These are phyloP conservation scores for Metahyphopichia silvanorum DNA, from an alignment of 805 yeast genomes.

Conservation along the genomic window DNA sequence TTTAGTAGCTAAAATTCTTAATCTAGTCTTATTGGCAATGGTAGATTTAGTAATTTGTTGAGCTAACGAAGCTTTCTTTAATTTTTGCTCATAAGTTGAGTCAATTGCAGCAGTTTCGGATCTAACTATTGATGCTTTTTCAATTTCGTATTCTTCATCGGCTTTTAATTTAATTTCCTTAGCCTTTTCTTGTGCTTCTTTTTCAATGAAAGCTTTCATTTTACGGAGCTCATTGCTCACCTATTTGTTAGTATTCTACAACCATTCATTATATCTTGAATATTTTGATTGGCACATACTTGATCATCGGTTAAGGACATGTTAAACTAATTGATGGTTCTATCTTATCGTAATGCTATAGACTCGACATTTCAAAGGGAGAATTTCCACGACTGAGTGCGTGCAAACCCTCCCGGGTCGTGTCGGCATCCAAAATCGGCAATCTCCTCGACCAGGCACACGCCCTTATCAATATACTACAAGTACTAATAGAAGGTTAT, in stretches of 20 bases:
- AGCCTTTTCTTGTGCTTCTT: slow-evolving; percentile 99
- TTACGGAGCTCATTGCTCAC: slow-evolving; percentile 94
- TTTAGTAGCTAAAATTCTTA: slow-evolving; percentile 82
- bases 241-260: slow-evolving; percentile 33
- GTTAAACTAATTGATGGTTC: slow-evolving; percentile 3
- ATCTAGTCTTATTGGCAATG: slow-evolving; percentile 91
- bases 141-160: slow-evolving; percentile 98
- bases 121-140: slow-evolving; percentile 92
- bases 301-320: slow-evolving; percentile 33
- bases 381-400: too few relatives aligned
- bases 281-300: slow-evolving; percentile 16
- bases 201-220: slow-evolving; percentile 98
- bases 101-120: slow-evolving; percentile 89
- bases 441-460: too few relatives aligned
- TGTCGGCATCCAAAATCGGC: too few relatives aligned
- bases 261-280: not conserved
- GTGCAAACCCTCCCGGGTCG: too few relatives aligned
- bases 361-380: too few relatives aligned
- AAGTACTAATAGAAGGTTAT: too few relatives aligned
- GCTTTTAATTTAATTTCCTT: slow-evolving; percentile 94
- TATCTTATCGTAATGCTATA: too few relatives aligned
- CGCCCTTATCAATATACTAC: too few relatives aligned
- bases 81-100: slow-evolving; percentile 68
- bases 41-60: slow-evolving; percentile 96
- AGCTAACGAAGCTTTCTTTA: slow-evolving; percentile 87